Percentiles rank a stretch among this genome's conserved stretches.
phyloP scores from a whole-genome alignment of 2,329 filamentous ascomycete species.

The Trichophyton verrucosum region DNA sequence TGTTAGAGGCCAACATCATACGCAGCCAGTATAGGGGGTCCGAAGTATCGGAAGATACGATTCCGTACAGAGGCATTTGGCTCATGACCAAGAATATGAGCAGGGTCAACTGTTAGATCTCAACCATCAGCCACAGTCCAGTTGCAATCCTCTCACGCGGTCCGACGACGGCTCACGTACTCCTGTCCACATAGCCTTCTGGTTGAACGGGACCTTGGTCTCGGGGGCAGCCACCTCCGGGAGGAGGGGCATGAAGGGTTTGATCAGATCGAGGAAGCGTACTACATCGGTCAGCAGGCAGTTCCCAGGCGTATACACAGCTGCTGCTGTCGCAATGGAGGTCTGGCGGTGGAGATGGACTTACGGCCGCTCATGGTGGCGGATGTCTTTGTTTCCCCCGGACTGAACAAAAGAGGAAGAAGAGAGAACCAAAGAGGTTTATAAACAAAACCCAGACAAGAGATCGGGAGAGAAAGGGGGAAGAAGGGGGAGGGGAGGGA shows the following conservation, averaged over 20 bases:
- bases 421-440: conserved; percentile 18
- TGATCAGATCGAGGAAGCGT: conserved; percentile 98
- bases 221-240: conserved; percentile 98
- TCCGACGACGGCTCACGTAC: conserved; percentile 25
- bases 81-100: conserved; percentile 99
- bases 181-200: conserved; percentile 91
- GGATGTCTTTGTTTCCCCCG: conserved; percentile 20
- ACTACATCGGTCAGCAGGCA: conserved; percentile 44
- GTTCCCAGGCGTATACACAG: conserved; percentile 4
- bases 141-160: not conserved
- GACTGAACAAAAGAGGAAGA: conserved; percentile 18
- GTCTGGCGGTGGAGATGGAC: conserved; percentile 27
- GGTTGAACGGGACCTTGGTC: conserved; percentile 98
- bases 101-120: conserved; percentile 54
- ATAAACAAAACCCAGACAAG: conserved; percentile 19
- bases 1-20: conserved; percentile 99
- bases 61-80: conserved; percentile 98
- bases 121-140: conserved; percentile 8
- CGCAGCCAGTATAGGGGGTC: conserved; percentile 99
- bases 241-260: conserved; percentile 98
- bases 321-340: conserved; percentile 13
- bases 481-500: conserved; percentile 17
- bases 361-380: conserved; percentile 49
- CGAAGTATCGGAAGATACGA: conserved; percentile 96
- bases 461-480: conserved; percentile 17